Conservation (phyloP, 169 alveolate species). For the Cardiosporidium cionae region DNA sequence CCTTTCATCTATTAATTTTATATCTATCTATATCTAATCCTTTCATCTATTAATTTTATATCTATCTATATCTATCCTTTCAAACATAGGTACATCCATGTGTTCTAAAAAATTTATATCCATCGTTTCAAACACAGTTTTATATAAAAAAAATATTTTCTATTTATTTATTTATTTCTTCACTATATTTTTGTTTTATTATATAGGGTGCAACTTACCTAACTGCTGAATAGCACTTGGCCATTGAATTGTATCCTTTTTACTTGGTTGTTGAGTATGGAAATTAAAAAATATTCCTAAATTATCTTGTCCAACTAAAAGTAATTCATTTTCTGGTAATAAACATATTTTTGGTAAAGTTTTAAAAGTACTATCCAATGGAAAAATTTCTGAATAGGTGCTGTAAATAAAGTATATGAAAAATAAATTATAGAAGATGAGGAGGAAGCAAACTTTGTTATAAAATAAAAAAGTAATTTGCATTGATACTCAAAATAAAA, state of each 20-base stretch:
- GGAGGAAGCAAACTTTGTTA: background rate
- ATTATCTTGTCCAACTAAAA: constrained; percentile 1
- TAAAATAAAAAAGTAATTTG: background rate
- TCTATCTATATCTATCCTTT: too few species aligned
- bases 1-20: too few species aligned
- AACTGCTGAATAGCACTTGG: background rate
- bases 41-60: too few species aligned
- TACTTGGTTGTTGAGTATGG: background rate
- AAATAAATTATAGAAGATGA: background rate
- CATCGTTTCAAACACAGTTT: too few species aligned
- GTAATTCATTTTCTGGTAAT: constrained; percentile 7
- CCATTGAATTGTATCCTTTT: constrained; percentile 15
- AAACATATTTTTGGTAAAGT: background rate
- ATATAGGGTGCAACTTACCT: background rate
- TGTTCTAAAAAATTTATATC: too few species aligned
- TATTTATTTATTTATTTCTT: too few species aligned
- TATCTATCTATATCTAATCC: too few species aligned
- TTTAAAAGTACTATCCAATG: background rate
- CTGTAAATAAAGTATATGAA: background rate
- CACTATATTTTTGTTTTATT: too few species aligned
- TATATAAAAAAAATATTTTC: too few species aligned
- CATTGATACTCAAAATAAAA: background rate
- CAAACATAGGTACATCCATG: too few species aligned
- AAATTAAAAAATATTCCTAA: constrained; percentile 12
- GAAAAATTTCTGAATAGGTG: background rate